Evolutionary conservation across 768 basidiomycete species (phyloP).

Genomic region (Suillus clintonianus): DNA sequence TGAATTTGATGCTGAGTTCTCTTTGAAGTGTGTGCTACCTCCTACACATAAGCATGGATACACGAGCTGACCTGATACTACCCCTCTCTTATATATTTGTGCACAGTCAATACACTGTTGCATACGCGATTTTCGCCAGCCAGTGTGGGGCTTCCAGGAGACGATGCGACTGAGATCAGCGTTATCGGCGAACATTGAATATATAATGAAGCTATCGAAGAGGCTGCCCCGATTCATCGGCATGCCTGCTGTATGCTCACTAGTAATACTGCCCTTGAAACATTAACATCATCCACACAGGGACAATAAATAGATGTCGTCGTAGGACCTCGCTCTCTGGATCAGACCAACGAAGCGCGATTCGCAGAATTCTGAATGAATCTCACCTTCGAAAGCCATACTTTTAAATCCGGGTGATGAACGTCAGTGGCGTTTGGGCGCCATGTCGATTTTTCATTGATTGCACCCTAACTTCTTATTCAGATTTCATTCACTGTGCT

Average conservation of each 20-base stretch:
- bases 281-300: conserved; percentile 46
- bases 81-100: conserved; percentile 45
- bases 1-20: not conserved
- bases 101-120: conserved; percentile 48
- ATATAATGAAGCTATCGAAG: conserved; percentile 40
- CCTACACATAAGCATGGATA: not conserved
- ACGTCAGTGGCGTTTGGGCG: too few species aligned
- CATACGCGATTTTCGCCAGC: conserved; percentile 58
- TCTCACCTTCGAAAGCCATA: conserved; percentile 35
- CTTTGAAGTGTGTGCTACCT: not conserved
- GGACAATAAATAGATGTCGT: too few species aligned
- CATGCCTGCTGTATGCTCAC: conserved; percentile 23
- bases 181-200: conserved; percentile 70
- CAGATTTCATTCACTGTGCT: conserved; percentile 74
- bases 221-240: conserved; percentile 24
- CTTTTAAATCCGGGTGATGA: conserved; percentile 20
- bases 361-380: too few species aligned
- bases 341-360: too few species aligned
- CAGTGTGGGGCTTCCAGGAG: conserved; percentile 60
- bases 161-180: conserved; percentile 60
- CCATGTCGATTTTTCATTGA: too few species aligned
- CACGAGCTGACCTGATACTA: not conserved
- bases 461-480: conserved; percentile 36
- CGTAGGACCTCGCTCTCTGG: too few species aligned
- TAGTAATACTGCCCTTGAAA: not conserved